Conservation (phyloP, 148 eudicot species). For the Camellia granthamiana region DNA sequence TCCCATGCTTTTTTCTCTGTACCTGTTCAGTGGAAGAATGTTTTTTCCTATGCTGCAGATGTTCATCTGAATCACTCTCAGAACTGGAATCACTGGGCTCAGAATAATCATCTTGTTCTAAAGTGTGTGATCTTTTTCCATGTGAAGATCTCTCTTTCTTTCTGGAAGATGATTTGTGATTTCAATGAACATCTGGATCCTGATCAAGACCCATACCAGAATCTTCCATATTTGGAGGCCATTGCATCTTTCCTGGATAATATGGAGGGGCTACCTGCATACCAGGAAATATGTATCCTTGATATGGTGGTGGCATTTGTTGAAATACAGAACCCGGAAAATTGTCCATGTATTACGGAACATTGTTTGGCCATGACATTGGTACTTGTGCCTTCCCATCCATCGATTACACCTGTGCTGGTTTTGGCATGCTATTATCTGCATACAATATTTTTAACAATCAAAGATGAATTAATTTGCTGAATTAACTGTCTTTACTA, state of each 20-base stretch:
- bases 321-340: constrained; percentile 55
- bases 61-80: constrained; percentile 41
- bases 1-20: constrained; percentile 34
- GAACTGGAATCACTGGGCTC: constrained; percentile 50
- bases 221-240: constrained; percentile 56
- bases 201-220: constrained; percentile 30
- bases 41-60: constrained; percentile 35
- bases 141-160: constrained; percentile 44
- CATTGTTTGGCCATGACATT: constrained; percentile 50
- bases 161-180: constrained; percentile 40
- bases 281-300: constrained; percentile 58
- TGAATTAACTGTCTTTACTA: not conserved
- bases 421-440: constrained; percentile 36
- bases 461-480: not conserved
- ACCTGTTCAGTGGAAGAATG: constrained; percentile 17
- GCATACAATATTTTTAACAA: constrained; percentile 9
- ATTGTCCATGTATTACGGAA: constrained; percentile 54
- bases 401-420: constrained; percentile 31
- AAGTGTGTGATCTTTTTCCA: constrained; percentile 31
- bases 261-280: constrained; percentile 51
- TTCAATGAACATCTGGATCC: constrained; percentile 35
- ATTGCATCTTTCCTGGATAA: constrained; percentile 57
- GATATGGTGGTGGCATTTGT: constrained; percentile 60
- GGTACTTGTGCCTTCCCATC: constrained; percentile 53
- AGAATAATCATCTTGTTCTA: constrained; percentile 27